A percentile compares a stretch with the other conserved stretches of the same genome.
phyloP scores from a whole-genome alignment of 2,329 filamentous ascomycete genomes.

The Colletotrichum brevisporum region DNA sequence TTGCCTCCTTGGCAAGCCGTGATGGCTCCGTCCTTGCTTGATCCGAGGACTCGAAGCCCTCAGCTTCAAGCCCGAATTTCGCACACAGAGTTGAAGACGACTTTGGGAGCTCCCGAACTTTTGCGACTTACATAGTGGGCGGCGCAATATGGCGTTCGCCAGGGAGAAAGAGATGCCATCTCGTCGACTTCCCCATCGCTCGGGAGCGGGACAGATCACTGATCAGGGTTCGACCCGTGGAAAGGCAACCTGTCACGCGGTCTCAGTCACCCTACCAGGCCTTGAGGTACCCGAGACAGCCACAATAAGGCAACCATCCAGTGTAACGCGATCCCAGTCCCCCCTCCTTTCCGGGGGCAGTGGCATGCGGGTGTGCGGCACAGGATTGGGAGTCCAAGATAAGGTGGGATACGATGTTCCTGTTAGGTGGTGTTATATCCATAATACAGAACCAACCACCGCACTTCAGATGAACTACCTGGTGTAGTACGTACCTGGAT shows the following conservation, averaged over 20 bases:
- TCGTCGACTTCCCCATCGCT: too few relatives aligned
- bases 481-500: too few relatives aligned
- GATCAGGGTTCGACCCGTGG: constrained; percentile 6
- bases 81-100: too few relatives aligned
- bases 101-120: too few relatives aligned
- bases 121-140: not conserved
- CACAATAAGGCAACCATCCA: constrained; percentile 25
- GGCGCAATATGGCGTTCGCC: not conserved
- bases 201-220: not conserved
- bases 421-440: too few relatives aligned
- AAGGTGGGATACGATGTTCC: constrained; percentile 13
- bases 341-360: constrained; percentile 8
- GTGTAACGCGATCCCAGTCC: not conserved
- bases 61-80: too few relatives aligned
- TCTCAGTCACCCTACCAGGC: constrained; percentile 18
- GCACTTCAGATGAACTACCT: too few relatives aligned
- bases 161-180: not conserved
- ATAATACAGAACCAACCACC: too few relatives aligned
- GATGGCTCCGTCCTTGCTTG: too few relatives aligned
- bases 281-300: constrained; percentile 25
- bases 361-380: constrained; percentile 26
- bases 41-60: not conserved
- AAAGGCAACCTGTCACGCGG: constrained; percentile 19
- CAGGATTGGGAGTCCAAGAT: constrained; percentile 21
- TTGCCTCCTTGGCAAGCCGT: not conserved